Base-by-base conservation (phyloP, 164 flowering plant genomes). In the Stephania yunnanensis region DNA sequence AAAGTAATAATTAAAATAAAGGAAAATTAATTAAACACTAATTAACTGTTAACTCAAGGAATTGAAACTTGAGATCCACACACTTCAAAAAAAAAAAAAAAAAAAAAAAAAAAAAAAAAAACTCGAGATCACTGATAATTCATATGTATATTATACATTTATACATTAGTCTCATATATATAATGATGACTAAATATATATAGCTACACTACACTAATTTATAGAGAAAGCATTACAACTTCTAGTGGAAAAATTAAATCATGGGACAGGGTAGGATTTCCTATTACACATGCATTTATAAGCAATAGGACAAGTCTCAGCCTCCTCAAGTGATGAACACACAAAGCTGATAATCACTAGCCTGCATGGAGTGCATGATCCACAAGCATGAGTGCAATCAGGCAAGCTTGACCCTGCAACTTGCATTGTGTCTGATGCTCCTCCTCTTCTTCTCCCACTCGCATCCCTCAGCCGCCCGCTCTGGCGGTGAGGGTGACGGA, bases 241-340 rank as follows among this genome's bases (percentile, higher is more conserved):
- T 36, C 42, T 2, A 36, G 42, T 2, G 42, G 5, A 58, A 50
- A 10, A 0, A 50, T 7, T 58, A 44, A 36, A 29, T 84, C 81
- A 91, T n/a, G 98, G 97, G 66, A 92, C 88, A 70, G 94, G 98
- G 75, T 86, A 93, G 4, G 92, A 89, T 82, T 89, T 92, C 83
- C 86, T 86, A 7, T 83, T 79, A 71, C 97, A 92, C 95, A 92
- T 88, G 85, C 97, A 93, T 71, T 89, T 89, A 78, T 92, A 90
- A 73, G 95, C 90, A 86, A 93, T 89, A 1, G 97, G 97, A 75
- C 97, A 93, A 46, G 97, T 86, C 84, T 93, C 97, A 19, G 95
- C 92, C 77, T 93, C 96, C 45, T 81, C 87, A 10, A 91, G 73
- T 5, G 92, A 79, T 0, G 95, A 81, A 71, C 97, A 93, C 11